Evolutionary conservation across 2,329 filamentous ascomycete genomes (phyloP), one percentile per base, ranked within the genome.

Genomic region (Talaromyces pinophilus): DNA sequence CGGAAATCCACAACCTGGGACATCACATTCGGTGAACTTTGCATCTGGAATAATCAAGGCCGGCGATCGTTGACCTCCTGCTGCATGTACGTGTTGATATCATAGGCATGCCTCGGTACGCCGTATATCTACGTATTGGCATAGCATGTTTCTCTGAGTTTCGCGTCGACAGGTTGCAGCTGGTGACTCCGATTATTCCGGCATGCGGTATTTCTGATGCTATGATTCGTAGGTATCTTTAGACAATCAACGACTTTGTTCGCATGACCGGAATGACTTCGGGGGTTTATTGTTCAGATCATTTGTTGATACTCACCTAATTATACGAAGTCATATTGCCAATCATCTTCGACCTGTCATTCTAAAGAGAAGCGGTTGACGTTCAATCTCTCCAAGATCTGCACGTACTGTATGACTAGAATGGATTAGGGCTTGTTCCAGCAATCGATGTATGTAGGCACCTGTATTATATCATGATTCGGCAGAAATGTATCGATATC

Each of bases 1-100:
- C 30, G 17, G 52, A 35, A 55, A 35, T 3, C 15, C 33, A 22
- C 13, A 13, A 17, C 10, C 52, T n/a, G 8, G 50, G 30, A 55
- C 35, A 38, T 55, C 17, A 55, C 17, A 57, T 7, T 57, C n/a
- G 54, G 25, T 38, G 54, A 17, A 13, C n/a, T 15, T 57, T 57
- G 8, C 33, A 38, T 57, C 33, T 25, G 22, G 33, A 38, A 22
- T 57, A 6, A 25, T 8, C 28, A 22, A 13, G 28, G 30, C 5
- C 28, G 52, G 28, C 52, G 52, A 55, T 55, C 52, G 28, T 55
- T 55, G 52, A 55, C 52, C 30, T 57, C 30, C 25, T 28, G 22
- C 25, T 25, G 25, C 48, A 52, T 28, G 13, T 30, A 28, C 13
- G 8, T 28, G 28, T 28, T 17, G 52, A 19, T 38, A 33, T 54